Conservation (phyloP, 225 moss, liverwort and hornwort genomes). For the Sphagnum tenellum region DNA sequence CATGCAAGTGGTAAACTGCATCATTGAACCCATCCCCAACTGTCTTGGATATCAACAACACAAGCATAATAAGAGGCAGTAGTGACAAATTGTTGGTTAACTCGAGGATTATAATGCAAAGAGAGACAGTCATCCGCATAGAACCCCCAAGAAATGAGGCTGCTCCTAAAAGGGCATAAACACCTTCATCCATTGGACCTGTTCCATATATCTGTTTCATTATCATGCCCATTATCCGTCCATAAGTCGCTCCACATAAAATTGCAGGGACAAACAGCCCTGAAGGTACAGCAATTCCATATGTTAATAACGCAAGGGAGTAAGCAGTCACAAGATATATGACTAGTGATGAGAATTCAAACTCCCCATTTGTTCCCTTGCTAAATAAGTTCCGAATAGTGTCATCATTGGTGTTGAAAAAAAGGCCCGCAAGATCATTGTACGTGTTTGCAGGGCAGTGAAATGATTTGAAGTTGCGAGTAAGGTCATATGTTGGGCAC, state of each 20-base stretch:
- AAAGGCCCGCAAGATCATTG: slow-evolving; percentile 39
- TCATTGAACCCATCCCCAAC: slow-evolving; percentile 50
- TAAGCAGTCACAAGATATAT: slow-evolving; percentile 27
- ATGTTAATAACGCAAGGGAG: slow-evolving; percentile 24
- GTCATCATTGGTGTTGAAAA: slow-evolving; percentile 52
- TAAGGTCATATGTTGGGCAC: slow-evolving; percentile 33
- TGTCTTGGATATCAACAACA: slow-evolving; percentile 38
- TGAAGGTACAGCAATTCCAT: slow-evolving; percentile 42
- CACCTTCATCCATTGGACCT: slow-evolving; percentile 26
- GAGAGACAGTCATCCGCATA: slow-evolving; percentile 51
- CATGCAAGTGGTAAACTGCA: slow-evolving; percentile 39
- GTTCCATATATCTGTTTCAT: slow-evolving; percentile 12
- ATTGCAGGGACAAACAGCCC: slow-evolving; percentile 45
- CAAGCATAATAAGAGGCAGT: slow-evolving; percentile 52
- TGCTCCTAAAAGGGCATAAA: slow-evolving; percentile 45
- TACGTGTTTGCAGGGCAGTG: slow-evolving; percentile 31
- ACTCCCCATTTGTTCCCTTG: slow-evolving; percentile 21
- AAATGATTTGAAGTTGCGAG: slow-evolving; percentile 31
- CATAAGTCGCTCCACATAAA: slow-evolving; percentile 43
- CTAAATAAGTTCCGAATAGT: slow-evolving; percentile 47
- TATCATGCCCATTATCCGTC: slow-evolving; percentile 25
- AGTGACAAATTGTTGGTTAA: slow-evolving; percentile 38
- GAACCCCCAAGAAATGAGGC: slow-evolving; percentile 51
- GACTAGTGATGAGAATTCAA: slow-evolving; percentile 21
- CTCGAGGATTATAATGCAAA: slow-evolving; percentile 43